phyloP scores from a whole-genome alignment of 257 asterid species.

The Cordia subcordata region DNA sequence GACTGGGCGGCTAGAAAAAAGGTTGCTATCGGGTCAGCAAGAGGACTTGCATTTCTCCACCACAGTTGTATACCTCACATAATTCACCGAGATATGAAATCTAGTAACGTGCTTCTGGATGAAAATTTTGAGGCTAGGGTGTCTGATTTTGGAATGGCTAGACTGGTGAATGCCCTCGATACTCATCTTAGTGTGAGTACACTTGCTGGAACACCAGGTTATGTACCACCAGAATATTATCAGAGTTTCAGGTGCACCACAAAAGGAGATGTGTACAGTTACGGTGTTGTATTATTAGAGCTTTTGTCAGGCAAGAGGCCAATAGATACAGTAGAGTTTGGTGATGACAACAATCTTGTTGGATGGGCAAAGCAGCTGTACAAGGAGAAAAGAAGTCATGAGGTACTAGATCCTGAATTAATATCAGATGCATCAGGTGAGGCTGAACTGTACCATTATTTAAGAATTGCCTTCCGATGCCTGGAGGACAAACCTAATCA shows the following conservation, averaged over 20 bases:
- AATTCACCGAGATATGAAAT: slow-evolving; percentile 95
- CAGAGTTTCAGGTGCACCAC: slow-evolving; percentile 96
- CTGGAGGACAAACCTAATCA: slow-evolving; percentile 74
- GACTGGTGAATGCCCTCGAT: slow-evolving; percentile 79
- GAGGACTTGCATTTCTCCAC: slow-evolving; percentile 94
- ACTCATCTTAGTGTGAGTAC: slow-evolving; percentile 92
- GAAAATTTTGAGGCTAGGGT: slow-evolving; percentile 81
- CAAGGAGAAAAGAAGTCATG: slow-evolving; percentile 48
- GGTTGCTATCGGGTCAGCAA: slow-evolving; percentile 79
- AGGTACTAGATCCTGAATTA: slow-evolving; percentile 61
- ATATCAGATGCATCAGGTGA: slow-evolving; percentile 49
- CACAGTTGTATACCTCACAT: slow-evolving; percentile 97
- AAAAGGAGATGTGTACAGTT: slow-evolving; percentile 91
- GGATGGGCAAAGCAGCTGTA: slow-evolving; percentile 94
- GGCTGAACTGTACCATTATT: slow-evolving; percentile 65
- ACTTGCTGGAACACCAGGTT: slow-evolving; percentile 93
- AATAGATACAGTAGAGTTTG: slow-evolving; percentile 66
- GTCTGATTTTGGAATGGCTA: slow-evolving; percentile 97
- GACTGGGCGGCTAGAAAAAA: slow-evolving; percentile 75
- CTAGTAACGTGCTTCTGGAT: slow-evolving; percentile 87
- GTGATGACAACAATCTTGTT: slow-evolving; percentile 86
- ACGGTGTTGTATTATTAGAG: slow-evolving; percentile 86
- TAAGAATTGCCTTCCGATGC: slow-evolving; percentile 76
- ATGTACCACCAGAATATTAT: slow-evolving; percentile 95
- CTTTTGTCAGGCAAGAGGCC: slow-evolving; percentile 89